These are phyloP conservation scores for Millerozyma acaciae DNA, from an alignment of 805 yeast species.

Conservation along the genomic window DNA sequence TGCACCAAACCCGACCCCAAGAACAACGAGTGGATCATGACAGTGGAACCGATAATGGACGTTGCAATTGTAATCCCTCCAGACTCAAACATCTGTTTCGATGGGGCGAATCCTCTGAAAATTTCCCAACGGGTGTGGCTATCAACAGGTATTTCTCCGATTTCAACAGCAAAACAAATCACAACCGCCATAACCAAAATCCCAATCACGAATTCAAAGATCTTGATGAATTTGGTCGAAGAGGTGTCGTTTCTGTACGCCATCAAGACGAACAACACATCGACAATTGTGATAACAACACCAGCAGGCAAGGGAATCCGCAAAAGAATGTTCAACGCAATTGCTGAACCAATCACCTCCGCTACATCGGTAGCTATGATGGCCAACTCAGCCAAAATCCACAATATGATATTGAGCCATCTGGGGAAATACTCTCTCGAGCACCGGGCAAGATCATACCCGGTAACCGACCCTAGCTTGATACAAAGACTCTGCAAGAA, in stretches of 20 bases:
- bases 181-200: slow-evolving; percentile 40
- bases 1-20: slow-evolving; percentile 49
- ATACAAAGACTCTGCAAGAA: slow-evolving; percentile 43
- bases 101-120: slow-evolving; percentile 44
- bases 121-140: slow-evolving; percentile 25
- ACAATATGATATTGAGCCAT: slow-evolving; percentile 34
- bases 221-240: slow-evolving; percentile 28
- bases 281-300: slow-evolving; percentile 41
- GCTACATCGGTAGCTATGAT: slow-evolving; percentile 52
- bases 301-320: slow-evolving; percentile 49
- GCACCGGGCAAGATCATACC: slow-evolving; percentile 44
- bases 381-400: slow-evolving; percentile 46
- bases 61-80: slow-evolving; percentile 45
- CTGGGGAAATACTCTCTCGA: slow-evolving; percentile 39
- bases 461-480: slow-evolving; percentile 48
- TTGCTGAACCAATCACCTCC: slow-evolving; percentile 51
- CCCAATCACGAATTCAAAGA: slow-evolving; percentile 43
- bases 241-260: slow-evolving; percentile 45
- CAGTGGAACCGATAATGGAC: slow-evolving; percentile 48
- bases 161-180: slow-evolving; percentile 43
- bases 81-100: slow-evolving; percentile 38
- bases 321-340: slow-evolving; percentile 44
- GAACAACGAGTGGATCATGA: slow-evolving; percentile 49
- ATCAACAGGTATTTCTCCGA: slow-evolving; percentile 31
- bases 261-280: slow-evolving; percentile 43